Evolutionary conservation across 148 eudicot genomes (phyloP).

Genomic region (Simmondsia chinensis): DNA sequence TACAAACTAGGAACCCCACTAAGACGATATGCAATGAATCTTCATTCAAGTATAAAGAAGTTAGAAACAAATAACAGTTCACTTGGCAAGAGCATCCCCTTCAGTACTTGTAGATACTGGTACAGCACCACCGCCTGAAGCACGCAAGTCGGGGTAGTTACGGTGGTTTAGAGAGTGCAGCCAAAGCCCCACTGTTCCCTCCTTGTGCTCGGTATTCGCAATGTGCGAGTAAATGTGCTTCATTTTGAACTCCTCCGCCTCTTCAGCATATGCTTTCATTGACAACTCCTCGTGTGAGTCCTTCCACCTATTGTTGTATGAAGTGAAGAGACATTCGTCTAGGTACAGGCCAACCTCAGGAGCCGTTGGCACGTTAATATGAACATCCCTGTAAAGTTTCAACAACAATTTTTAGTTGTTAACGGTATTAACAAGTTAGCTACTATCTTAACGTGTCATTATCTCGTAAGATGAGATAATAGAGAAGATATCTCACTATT

Average conservation of each 20-base stretch:
- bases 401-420: too few relatives aligned
- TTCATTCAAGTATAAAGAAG: too few relatives aligned
- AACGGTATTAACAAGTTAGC: too few relatives aligned
- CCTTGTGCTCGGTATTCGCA: constrained; percentile 68
- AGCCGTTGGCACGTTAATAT: constrained; percentile 78
- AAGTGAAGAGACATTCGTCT: constrained; percentile 89
- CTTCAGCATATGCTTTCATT: constrained; percentile 62
- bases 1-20: too few relatives aligned
- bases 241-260: constrained; percentile 78
- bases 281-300: constrained; percentile 75
- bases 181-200: constrained; percentile 73
- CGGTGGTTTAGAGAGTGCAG: constrained; percentile 79
- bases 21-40: too few relatives aligned
- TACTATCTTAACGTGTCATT: too few relatives aligned
- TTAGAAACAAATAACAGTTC: too few relatives aligned
- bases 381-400: constrained; percentile 44
- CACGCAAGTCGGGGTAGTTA: constrained; percentile 60
- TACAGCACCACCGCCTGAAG: too few relatives aligned
- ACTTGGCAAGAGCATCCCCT: too few relatives aligned
- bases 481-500: too few relatives aligned
- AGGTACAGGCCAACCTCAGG: constrained; percentile 91
- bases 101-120: too few relatives aligned
- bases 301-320: constrained; percentile 72
- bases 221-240: constrained; percentile 72
- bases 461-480: too few relatives aligned